Conservation (phyloP, 2,329 filamentous ascomycete genomes). For the Ophiobolus disseminans region DNA sequence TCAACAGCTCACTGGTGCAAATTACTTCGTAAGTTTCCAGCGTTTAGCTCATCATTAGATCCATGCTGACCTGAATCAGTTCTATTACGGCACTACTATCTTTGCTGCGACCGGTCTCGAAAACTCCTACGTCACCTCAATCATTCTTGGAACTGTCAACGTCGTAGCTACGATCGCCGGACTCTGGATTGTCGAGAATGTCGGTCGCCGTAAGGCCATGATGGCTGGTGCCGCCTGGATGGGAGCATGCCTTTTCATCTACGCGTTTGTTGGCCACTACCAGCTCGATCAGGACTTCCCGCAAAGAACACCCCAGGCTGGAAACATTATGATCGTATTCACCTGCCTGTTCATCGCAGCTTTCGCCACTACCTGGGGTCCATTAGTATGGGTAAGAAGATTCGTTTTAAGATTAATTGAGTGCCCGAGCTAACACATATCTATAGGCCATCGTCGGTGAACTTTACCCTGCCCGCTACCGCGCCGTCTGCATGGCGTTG, state of each 20-base stretch:
- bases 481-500: slow-evolving; percentile 54
- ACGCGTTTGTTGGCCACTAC: slow-evolving; percentile 57
- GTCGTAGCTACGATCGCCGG: slow-evolving; percentile 56
- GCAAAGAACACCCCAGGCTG: slow-evolving; percentile 53
- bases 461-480: slow-evolving; percentile 68
- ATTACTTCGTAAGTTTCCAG: slow-evolving; percentile 59
- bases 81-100: slow-evolving; percentile 60
- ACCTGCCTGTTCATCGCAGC: slow-evolving; percentile 72
- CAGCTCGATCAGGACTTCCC: slow-evolving; percentile 43
- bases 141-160: slow-evolving; percentile 60
- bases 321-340: slow-evolving; percentile 70
- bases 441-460: slow-evolving; percentile 52
- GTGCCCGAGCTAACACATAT: neutral
- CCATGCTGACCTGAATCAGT: slow-evolving; percentile 34
- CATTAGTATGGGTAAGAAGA: slow-evolving; percentile 70
- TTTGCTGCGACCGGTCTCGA: slow-evolving; percentile 52
- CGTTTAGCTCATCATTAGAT: neutral
- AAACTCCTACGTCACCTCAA: slow-evolving; percentile 56
- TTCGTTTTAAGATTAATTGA: too few relatives aligned
- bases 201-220: slow-evolving; percentile 55
- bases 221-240: slow-evolving; percentile 57
- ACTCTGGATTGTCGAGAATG: slow-evolving; percentile 56
- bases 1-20: slow-evolving; percentile 73
- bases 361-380: slow-evolving; percentile 74
- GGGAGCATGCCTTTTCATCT: slow-evolving; percentile 65